These are phyloP conservation scores for Citrus hindsii DNA, from an alignment of 345 rosid species.

Conservation along the genomic window DNA sequence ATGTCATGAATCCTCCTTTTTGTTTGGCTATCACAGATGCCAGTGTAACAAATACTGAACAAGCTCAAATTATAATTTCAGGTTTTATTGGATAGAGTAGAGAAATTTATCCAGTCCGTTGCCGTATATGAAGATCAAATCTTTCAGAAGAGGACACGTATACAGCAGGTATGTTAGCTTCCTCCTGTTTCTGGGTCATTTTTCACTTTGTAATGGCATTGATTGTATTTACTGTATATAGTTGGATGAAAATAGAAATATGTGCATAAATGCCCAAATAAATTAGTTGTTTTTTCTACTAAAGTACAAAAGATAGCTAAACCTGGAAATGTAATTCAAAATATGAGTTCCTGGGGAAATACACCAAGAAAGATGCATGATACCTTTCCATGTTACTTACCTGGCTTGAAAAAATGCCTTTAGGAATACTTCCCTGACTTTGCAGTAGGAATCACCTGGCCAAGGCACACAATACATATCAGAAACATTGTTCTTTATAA, in stretches of 20 bases:
- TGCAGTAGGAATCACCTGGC: neutral
- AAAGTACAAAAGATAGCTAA: neutral
- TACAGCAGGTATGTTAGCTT: slow-evolving; percentile 61
- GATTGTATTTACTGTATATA: neutral
- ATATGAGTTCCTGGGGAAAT: neutral
- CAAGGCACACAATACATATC: neutral
- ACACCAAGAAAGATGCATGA: neutral
- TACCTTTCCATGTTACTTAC: neutral
- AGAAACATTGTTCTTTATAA: too few species aligned
- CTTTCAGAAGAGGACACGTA: slow-evolving; percentile 91
- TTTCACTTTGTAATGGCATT: neutral
- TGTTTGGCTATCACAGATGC: neutral
- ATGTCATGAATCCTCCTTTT: neutral
- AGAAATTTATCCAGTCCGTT: slow-evolving; percentile 80
- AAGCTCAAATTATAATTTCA: slow-evolving; percentile 19
- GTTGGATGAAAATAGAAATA: neutral
- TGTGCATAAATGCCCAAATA: neutral
- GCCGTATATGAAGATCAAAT: slow-evolving; percentile 89
- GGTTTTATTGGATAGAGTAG: slow-evolving; percentile 84
- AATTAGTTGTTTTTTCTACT: neutral
- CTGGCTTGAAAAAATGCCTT: neutral
- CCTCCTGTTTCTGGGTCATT: neutral
- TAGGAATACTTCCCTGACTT: neutral
- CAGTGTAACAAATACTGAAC: neutral
- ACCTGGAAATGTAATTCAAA: neutral